A percentile compares a stretch with the other conserved stretches of the same genome.
phyloP scores from a whole-genome alignment of 2,329 filamentous ascomycete genomes.

The Madurella fahalii region DNA sequence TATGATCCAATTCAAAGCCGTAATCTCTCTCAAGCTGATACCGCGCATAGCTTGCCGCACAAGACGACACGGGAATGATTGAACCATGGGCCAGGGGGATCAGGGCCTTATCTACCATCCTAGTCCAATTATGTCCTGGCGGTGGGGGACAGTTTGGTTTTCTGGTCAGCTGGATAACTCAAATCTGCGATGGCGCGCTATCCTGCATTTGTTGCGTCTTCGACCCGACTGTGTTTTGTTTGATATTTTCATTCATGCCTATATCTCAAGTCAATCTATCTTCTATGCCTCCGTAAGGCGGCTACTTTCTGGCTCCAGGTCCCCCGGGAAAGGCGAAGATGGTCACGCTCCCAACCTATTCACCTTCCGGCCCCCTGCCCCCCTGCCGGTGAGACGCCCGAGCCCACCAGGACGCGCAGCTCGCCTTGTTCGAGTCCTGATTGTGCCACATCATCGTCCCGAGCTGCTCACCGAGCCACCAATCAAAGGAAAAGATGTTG shows the following conservation, averaged over 20 bases:
- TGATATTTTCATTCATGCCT: constrained; percentile 2
- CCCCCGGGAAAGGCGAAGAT: too few species aligned
- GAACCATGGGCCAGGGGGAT: too few species aligned
- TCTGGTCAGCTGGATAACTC: background rate
- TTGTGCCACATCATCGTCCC: background rate
- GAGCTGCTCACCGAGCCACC: constrained; percentile 3
- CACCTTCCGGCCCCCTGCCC: background rate
- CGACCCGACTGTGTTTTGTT: background rate
- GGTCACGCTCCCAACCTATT: background rate
- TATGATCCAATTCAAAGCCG: too few species aligned
- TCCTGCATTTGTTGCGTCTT: background rate
- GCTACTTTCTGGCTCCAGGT: background rate
- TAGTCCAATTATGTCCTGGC: background rate
- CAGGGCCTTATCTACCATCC: constrained; percentile 1
- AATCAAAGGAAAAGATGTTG: constrained; percentile 3
- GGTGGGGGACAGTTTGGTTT: background rate
- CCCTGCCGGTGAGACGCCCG: background rate
- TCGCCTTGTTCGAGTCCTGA: background rate
- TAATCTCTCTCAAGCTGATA: too few species aligned
- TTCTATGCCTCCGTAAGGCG: background rate
- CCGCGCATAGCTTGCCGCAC: too few species aligned
- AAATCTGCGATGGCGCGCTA: constrained; percentile 7
- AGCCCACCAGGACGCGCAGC: background rate
- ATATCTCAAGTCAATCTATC: constrained; percentile 1
- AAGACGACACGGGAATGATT: too few species aligned